phyloP scores from a whole-genome alignment of 495 filamentous ascomycete species.

The Xylaria nigripes region DNA sequence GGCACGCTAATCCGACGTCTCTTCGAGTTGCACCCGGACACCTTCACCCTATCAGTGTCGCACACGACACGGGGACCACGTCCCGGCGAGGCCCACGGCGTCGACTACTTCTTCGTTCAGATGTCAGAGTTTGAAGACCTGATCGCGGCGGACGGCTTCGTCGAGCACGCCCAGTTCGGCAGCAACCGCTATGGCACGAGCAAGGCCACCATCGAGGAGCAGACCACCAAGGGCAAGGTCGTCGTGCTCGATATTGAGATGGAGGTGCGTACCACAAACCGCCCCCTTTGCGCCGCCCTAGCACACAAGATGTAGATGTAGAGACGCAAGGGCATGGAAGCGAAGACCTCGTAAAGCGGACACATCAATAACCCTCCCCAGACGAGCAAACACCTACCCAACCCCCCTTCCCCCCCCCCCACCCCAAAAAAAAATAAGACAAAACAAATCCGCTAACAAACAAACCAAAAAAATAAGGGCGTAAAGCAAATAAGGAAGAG shows the following conservation, averaged over 20 bases:
- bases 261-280: slow-evolving; percentile 46
- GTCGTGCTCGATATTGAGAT: slow-evolving; percentile 89
- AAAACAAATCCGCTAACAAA: slow-evolving; percentile 3
- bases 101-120: slow-evolving; percentile 74
- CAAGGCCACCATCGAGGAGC: slow-evolving; percentile 63
- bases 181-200: slow-evolving; percentile 84
- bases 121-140: slow-evolving; percentile 62
- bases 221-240: slow-evolving; percentile 56
- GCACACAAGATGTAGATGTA: not conserved
- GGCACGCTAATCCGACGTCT: slow-evolving; percentile 74
- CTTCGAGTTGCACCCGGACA: slow-evolving; percentile 52
- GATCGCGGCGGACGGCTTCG: slow-evolving; percentile 63
- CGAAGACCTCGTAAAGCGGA: too few species aligned
- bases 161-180: slow-evolving; percentile 85
- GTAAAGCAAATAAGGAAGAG: slow-evolving; percentile 88
- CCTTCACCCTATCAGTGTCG: slow-evolving; percentile 75
- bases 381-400: too few species aligned
- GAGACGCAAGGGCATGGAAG: too few species aligned
- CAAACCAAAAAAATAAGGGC: slow-evolving; percentile 40
- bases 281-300: not conserved
- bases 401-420: not conserved
- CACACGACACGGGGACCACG: slow-evolving; percentile 80
- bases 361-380: too few species aligned
- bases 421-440: not conserved
- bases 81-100: slow-evolving; percentile 63